phyloP scores from a whole-genome alignment of 352 stramenopile genomes.

The Pythium aphanidermatum region DNA sequence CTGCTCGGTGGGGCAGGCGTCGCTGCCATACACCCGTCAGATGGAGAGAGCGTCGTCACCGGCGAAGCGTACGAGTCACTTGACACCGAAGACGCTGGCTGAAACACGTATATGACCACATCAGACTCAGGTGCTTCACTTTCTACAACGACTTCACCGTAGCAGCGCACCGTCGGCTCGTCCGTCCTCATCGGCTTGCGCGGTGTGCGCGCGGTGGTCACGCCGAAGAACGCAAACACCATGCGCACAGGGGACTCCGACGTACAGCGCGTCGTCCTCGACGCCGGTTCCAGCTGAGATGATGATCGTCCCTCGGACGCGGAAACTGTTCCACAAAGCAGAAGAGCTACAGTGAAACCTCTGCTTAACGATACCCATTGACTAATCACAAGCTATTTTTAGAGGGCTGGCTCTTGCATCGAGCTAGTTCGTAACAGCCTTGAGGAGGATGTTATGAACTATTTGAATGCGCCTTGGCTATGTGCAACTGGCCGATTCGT shows the following conservation, averaged over 20 bases:
- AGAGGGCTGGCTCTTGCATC: no score
- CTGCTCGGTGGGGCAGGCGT: neutral
- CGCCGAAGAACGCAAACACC: conserved; percentile 19
- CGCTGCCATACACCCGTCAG: neutral
- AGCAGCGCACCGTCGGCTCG: conserved; percentile 1
- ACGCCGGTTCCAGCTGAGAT: neutral
- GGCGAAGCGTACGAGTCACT: conserved; percentile 4
- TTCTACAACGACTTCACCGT: neutral
- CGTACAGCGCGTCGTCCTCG: no score
- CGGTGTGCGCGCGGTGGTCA: conserved; percentile 5
- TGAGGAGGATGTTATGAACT: no score
- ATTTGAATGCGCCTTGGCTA: no score
- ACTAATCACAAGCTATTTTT: no score
- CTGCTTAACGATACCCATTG: no score
- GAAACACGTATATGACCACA: neutral
- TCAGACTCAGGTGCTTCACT: neutral
- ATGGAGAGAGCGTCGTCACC: neutral
- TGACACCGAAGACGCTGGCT: conserved; percentile 5
- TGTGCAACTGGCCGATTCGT: no score
- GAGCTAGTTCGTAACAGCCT: no score
- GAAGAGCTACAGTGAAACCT: no score
- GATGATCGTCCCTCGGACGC: no score
- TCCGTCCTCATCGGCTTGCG: conserved; percentile 2
- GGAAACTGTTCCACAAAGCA: no score
- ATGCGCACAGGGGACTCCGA: conserved; percentile 3